Conservation (phyloP, 768 basidiomycete genomes). For the Holtermanniella nyarrowii region DNA sequence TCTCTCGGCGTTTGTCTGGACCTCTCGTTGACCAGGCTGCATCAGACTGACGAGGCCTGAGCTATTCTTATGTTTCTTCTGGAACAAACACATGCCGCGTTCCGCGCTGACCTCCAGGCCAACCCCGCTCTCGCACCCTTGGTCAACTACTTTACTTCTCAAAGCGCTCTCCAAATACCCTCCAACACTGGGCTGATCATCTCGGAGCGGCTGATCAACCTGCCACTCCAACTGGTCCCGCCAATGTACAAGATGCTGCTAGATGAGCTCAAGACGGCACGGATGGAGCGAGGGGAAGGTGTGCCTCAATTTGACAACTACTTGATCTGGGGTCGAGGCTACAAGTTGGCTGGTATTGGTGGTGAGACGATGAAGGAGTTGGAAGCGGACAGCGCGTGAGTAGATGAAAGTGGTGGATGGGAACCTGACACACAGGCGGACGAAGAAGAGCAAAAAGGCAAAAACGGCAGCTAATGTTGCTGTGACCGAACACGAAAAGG, state of each 20-base stretch:
- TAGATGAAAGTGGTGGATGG: neutral
- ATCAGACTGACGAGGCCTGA: too few species aligned
- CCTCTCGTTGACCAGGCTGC: too few species aligned
- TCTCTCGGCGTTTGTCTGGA: too few species aligned
- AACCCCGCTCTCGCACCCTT: slow-evolving; percentile 62
- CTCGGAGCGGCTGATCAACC: slow-evolving; percentile 82
- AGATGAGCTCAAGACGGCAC: slow-evolving; percentile 68
- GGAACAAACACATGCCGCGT: too few species aligned
- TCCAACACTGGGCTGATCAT: slow-evolving; percentile 71
- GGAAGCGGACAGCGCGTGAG: slow-evolving; percentile 20
- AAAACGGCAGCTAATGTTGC: slow-evolving; percentile 43
- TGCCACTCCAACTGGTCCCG: slow-evolving; percentile 85
- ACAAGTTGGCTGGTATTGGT: slow-evolving; percentile 61
- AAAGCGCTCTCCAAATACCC: slow-evolving; percentile 47
- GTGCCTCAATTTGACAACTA: slow-evolving; percentile 65
- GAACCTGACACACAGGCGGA: slow-evolving; percentile 28
- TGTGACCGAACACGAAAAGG: slow-evolving; percentile 40
- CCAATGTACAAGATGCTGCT: slow-evolving; percentile 85
- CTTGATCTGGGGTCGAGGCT: slow-evolving; percentile 67
- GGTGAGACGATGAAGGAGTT: slow-evolving; percentile 48
- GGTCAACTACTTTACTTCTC: slow-evolving; percentile 56
- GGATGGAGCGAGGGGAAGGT: slow-evolving; percentile 56
- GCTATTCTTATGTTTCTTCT: too few species aligned
- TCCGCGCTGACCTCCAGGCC: slow-evolving; percentile 45
- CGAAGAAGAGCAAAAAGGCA: slow-evolving; percentile 29